These are phyloP conservation scores for Abortiporus biennis DNA, from an alignment of 1,284 basidiomycete genomes.

Conservation along the genomic window DNA sequence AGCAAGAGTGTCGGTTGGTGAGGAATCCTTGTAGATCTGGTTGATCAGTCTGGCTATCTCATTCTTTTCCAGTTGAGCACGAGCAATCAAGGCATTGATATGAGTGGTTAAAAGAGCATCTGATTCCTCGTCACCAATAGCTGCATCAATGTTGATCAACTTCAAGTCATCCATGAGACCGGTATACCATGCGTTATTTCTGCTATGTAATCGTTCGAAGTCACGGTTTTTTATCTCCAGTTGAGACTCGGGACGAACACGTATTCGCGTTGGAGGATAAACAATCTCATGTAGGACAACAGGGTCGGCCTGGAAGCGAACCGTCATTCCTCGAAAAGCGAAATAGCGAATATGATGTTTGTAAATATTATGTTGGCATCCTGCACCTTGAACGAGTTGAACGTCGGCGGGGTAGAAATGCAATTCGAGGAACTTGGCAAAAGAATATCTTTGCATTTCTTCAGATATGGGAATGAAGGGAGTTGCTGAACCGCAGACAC, in stretches of 20 bases:
- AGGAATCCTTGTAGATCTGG: conserved; percentile 73
- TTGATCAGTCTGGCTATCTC: conserved; percentile 78
- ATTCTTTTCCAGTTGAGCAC: conserved; percentile 70
- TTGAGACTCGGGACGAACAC: conserved; percentile 81
- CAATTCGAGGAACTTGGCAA: conserved; percentile 89
- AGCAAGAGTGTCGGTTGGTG: conserved; percentile 81
- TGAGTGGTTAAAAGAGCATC: conserved; percentile 55
- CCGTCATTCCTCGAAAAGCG: conserved; percentile 76
- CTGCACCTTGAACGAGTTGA: conserved; percentile 73
- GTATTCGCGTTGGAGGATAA: conserved; percentile 85
- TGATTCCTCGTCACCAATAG: conserved; percentile 65
- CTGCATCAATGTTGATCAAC: conserved; percentile 70
- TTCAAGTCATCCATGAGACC: conserved; percentile 69
- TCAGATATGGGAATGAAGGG: conserved; percentile 88
- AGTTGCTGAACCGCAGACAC: conserved; percentile 75
- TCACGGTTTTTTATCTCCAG: conserved; percentile 88
- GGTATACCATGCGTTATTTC: conserved; percentile 69
- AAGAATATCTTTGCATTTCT: conserved; percentile 92
- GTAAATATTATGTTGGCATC: conserved; percentile 93
- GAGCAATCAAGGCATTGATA: conserved; percentile 62
- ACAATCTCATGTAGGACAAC: conserved; percentile 83
- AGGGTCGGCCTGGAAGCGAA: conserved; percentile 87
- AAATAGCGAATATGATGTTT: conserved; percentile 93
- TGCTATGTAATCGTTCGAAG: conserved; percentile 71
- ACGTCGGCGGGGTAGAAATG: conserved; percentile 89